Percentiles rank a stretch among this genome's conserved stretches.
phyloP scores from a whole-genome alignment of 768 basidiomycete genomes.

The Lentinus brumalis region DNA sequence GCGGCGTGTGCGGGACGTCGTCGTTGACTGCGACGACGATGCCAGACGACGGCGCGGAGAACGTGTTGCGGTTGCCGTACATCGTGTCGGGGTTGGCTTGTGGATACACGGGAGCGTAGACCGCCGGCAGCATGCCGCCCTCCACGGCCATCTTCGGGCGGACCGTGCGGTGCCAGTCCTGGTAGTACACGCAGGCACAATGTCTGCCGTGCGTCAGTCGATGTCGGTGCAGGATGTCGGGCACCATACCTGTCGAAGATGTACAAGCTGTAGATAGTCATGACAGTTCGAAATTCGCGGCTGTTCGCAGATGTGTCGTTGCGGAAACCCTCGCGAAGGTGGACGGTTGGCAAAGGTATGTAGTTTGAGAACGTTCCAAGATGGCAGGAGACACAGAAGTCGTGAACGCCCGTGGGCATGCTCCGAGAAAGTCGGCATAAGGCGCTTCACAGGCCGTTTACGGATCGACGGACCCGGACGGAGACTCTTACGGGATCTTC shows the following conservation, averaged over 20 bases:
- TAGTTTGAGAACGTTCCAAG: no score
- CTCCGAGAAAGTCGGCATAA: no score
- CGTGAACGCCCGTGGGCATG: no score
- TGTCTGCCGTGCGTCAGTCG: slow-evolving; percentile 54
- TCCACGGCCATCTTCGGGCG: slow-evolving; percentile 72
- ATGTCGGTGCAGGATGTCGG: not conserved
- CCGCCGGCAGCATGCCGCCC: slow-evolving; percentile 76
- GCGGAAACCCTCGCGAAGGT: not conserved
- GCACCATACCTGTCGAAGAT: slow-evolving; percentile 80
- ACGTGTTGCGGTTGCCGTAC: slow-evolving; percentile 52
- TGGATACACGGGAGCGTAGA: slow-evolving; percentile 67
- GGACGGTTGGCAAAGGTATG: no score
- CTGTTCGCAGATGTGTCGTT: not conserved
- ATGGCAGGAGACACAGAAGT: no score
- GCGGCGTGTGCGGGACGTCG: slow-evolving; percentile 37
- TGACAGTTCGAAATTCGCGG: slow-evolving; percentile 28
- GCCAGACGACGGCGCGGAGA: slow-evolving; percentile 58
- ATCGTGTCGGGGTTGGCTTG: slow-evolving; percentile 43
- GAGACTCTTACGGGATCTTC: no score
- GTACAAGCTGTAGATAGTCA: slow-evolving; percentile 93
- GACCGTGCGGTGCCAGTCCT: slow-evolving; percentile 88
- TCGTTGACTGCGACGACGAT: slow-evolving; percentile 63
- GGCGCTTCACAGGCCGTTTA: no score
- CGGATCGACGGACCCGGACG: no score
- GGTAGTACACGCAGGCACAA: slow-evolving; percentile 91